phyloP scores from a whole-genome alignment of 441 rosid species.

The Bruguiera hainesii region DNA sequence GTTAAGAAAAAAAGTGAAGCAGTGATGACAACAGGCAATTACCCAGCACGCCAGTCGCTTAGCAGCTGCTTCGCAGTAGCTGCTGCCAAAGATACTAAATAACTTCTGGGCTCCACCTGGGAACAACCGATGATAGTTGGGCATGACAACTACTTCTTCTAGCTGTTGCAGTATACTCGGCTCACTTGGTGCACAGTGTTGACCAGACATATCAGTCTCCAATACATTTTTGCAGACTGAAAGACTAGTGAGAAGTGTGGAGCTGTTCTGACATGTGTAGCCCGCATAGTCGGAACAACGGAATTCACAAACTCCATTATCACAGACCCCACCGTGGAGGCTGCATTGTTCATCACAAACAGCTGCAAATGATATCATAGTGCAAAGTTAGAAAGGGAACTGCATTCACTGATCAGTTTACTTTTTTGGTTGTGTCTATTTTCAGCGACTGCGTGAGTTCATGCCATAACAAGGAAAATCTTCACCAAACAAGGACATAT shows the following conservation, averaged over 20 bases:
- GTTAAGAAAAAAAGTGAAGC: neutral
- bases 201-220: conserved; percentile 66
- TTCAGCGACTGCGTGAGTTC: neutral
- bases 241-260: conserved; percentile 69
- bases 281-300: conserved; percentile 99
- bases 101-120: conserved; percentile 88
- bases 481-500: no score
- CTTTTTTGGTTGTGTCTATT: neutral
- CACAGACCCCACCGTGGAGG: conserved; percentile 98
- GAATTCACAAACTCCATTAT: conserved; percentile 96
- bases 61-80: conserved; percentile 85
- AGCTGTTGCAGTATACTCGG: conserved; percentile 88
- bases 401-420: neutral
- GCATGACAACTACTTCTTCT: conserved; percentile 95
- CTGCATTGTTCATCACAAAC: conserved; percentile 98
- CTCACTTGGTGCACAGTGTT: conserved; percentile 97
- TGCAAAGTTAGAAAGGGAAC: conserved; percentile 7
- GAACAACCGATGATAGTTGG: conserved; percentile 85
- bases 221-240: conserved; percentile 81
- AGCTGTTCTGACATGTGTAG: conserved; percentile 95
- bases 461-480: no score
- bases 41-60: conserved; percentile 98
- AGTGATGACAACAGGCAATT: conserved; percentile 9
- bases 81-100: conserved; percentile 72
- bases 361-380: conserved; percentile 47